phyloP scores from a whole-genome alignment of 2,329 filamentous ascomycete genomes.

The Claviceps sp. region DNA sequence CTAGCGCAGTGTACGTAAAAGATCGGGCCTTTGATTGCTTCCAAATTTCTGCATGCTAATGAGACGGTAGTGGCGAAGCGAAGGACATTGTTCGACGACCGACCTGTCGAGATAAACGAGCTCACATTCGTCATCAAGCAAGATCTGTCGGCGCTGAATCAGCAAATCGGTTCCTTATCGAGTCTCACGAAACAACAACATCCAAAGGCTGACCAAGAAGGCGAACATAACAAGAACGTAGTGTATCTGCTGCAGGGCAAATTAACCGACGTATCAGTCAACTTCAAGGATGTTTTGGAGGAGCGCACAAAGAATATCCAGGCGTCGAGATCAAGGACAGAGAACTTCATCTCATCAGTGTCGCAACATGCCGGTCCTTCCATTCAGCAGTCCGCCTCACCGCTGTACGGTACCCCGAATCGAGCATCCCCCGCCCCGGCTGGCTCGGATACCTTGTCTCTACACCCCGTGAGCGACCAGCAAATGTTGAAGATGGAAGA shows the following conservation, averaged over 20 bases:
- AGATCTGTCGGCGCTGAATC: constrained; percentile 71
- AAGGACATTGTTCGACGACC: constrained; percentile 94
- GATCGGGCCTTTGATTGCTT: no score
- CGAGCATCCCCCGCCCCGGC: constrained; percentile 53
- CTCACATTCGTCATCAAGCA: constrained; percentile 97
- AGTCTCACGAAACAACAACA: constrained; percentile 64
- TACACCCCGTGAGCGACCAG: constrained; percentile 71
- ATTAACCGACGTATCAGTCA: constrained; percentile 80
- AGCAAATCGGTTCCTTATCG: constrained; percentile 77
- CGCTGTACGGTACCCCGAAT: constrained; percentile 69
- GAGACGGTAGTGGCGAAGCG: constrained; percentile 65
- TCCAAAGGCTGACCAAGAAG: constrained; percentile 63
- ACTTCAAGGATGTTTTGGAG: constrained; percentile 96
- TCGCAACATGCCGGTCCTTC: constrained; percentile 60
- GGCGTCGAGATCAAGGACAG: constrained; percentile 78
- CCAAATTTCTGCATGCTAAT: not conserved
- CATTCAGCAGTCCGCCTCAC: constrained; percentile 64
- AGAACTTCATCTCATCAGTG: constrained; percentile 91
- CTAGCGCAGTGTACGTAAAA: constrained; percentile 59
- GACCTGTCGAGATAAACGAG: constrained; percentile 92
- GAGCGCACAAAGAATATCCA: constrained; percentile 97
- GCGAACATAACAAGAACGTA: constrained; percentile 96
- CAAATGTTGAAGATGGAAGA: constrained; percentile 90
- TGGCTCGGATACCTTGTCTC: constrained; percentile 61
- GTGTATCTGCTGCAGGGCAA: constrained; percentile 84